Conservation (phyloP, 2,329 filamentous ascomycete genomes). For the Alternaria alternata region DNA sequence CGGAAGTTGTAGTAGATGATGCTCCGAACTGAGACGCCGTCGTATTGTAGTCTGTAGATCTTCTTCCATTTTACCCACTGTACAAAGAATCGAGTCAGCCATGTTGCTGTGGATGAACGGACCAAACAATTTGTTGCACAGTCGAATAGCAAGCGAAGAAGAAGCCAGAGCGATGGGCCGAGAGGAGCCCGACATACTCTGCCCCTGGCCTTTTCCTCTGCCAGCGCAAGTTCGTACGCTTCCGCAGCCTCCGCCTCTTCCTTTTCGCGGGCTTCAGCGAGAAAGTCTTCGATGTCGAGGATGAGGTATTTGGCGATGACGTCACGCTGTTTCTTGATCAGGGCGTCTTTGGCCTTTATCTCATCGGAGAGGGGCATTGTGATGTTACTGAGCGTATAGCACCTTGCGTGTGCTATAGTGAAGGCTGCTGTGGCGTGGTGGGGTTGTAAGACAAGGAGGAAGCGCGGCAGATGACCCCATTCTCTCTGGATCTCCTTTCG, state of each 20-base stretch:
- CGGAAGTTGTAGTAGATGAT: slow-evolving; percentile 6
- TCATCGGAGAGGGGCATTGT: slow-evolving; percentile 3
- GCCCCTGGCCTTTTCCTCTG: slow-evolving; percentile 6
- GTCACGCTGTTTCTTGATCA: slow-evolving; percentile 9
- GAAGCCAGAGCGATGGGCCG: not conserved
- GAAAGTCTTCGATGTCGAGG: slow-evolving; percentile 11
- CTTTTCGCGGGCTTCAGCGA: slow-evolving; percentile 1
- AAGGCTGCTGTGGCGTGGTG: not conserved
- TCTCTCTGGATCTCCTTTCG: not conserved
- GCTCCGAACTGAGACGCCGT: slow-evolving; percentile 1
- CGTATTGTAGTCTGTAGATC: slow-evolving; percentile 13
- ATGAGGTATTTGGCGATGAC: slow-evolving; percentile 12
- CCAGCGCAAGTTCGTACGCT: not conserved
- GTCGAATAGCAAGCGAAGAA: not conserved
- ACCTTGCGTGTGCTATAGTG: not conserved
- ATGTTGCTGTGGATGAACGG: not conserved
- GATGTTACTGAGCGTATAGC: not conserved
- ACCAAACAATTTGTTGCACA: not conserved
- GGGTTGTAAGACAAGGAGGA: not conserved
- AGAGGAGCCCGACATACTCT: not conserved
- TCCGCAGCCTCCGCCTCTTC: slow-evolving; percentile 2
- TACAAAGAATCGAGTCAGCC: not conserved
- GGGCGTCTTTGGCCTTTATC: not conserved
- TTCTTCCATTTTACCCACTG: slow-evolving; percentile 1
- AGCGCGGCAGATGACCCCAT: not conserved